Base-by-base conservation (phyloP, 1,139 yeast genomes). In the Wickerhamomyces sp. region DNA sequence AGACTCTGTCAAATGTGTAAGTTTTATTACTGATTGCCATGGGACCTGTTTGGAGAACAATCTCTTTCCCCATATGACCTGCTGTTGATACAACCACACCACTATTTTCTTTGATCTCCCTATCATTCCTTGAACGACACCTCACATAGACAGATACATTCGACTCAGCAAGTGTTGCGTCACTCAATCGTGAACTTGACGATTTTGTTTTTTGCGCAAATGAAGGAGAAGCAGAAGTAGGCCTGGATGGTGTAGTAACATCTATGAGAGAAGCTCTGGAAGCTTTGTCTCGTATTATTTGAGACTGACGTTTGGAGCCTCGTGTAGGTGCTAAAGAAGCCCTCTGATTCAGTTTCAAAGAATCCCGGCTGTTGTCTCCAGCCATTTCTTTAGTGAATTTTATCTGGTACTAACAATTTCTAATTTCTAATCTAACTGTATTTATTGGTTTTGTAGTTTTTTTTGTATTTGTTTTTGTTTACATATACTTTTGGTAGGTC, bases 141-240 rank as follows among this genome's bases (percentile, higher is more conserved):
- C 96, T 73, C 14, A 86, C 92, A 24, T 82, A 83, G 14, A 88
- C 96, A 50, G 82, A 81, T 30, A 84, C 80, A 56, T 83, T 72
- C 2, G 70, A 52, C 35, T 56, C 60, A 31, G 45, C 49, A 1
- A 40, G 28, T 7, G 32, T 37, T 5, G 27, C 37, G 18, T 33
- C 43, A 28, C 49, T 46, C 6, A 38, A 36, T 22, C 48, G 39
- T 7, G 47, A 42, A 35, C 41, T 49, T 1, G 54, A 44, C 2
- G 51, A 38, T 29, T 47, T 51, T 4, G 51, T 47, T 28, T 44
- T 48, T 31, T 49, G 51, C 4, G 48, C 48, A 22, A 45, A 45
- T 5, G 37, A 35, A 3, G 40, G 34, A 14, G 33, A 31, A 3
- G 24, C 20, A 2, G 35, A 12, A 7, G 46, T 41, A 13, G 45